Percentiles rank a stretch among this genome's conserved stretches.
These are phyloP conservation scores for Aspergillus texensis DNA, from an alignment of 2,329 filamentous ascomycete species.

Conservation along the genomic window DNA sequence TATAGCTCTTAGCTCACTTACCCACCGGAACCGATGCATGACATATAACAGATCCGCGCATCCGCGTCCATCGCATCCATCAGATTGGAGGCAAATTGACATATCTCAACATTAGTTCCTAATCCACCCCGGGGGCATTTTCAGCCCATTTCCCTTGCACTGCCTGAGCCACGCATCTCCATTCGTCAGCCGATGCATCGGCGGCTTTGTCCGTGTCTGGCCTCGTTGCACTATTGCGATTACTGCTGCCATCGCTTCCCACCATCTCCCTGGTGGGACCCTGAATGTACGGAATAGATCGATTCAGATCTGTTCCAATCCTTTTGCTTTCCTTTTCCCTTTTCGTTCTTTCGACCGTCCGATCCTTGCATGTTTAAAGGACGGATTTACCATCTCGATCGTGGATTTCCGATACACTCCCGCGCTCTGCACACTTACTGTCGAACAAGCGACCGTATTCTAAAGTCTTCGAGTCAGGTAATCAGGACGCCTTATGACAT, in stretches of 20 bases:
- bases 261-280: background rate
- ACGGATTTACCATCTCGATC: background rate
- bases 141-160: constrained; percentile 8
- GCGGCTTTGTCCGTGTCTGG: constrained; percentile 13
- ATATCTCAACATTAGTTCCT: constrained; percentile 17
- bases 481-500: background rate
- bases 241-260: constrained; percentile 6
- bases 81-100: constrained; percentile 21
- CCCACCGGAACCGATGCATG: constrained; percentile 23
- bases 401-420: background rate
- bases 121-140: constrained; percentile 6
- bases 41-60: constrained; percentile 25
- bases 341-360: background rate
- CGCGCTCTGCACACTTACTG: background rate
- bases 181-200: constrained; percentile 24
- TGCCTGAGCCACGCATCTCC: constrained; percentile 16
- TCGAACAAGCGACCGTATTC: background rate
- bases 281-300: constrained; percentile 12
- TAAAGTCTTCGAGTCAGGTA: background rate
- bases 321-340: constrained; percentile 4
- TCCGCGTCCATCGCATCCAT: constrained; percentile 15
- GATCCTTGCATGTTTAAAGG: constrained; percentile 1
- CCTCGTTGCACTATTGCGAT: constrained; percentile 6
- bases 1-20: background rate
- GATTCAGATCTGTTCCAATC: constrained; percentile 3